Evolutionary conservation across 2,329 filamentous ascomycete species (phyloP), one percentile per base, ranked within the genome.

Genomic region (Microascus cirrosus): DNA sequence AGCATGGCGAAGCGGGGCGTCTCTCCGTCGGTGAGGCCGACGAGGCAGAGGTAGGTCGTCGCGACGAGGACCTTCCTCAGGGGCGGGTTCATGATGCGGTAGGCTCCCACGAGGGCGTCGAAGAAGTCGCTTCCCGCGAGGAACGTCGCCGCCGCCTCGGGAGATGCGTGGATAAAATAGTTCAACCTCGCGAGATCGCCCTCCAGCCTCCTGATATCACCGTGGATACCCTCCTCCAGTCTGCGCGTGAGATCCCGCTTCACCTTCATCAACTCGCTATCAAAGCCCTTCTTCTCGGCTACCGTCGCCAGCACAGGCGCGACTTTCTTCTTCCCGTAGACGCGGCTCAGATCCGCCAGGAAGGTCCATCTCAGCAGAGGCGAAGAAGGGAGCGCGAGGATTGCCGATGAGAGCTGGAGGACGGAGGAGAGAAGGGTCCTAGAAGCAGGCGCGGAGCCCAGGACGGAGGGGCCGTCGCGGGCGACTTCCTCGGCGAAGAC

Each of bases 51-150:
- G 66, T 94, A 96, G 13, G 83, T 75, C 3, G 87, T 86, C 1
- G 87, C 83, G 53, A 92, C 78, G 34, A 95, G 79, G 18, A 81
- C 78, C 61, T 82, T 87, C 59, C 85, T 82, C 51, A 91, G 65
- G 0, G 79, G 77, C 20, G 81, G 79, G 59, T 85, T 82, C 69
- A 82, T 84, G 59, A 85, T 78, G 54, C 75, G 78, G 69, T 86
- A 92, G 61, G 84, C 84, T 55, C 74, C 74, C 42, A 83, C 75
- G 13, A 96, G 77, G 0, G 87, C 83, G 68, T 96, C 93, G 22
- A 96, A 71, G 64, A 94, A 93, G 70, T 96, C 93, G 55, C 88
- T 91, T 1, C 93, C 93, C 0, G 87, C 87, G 63, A 95, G 81
- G 64, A 96, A 85, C 63, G 89, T 75, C 1, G 74, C 72, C 22